Percentiles rank a stretch among this genome's conserved stretches.
phyloP scores from a whole-genome alignment of 345 rosid genomes.

The Gossypium australe region DNA sequence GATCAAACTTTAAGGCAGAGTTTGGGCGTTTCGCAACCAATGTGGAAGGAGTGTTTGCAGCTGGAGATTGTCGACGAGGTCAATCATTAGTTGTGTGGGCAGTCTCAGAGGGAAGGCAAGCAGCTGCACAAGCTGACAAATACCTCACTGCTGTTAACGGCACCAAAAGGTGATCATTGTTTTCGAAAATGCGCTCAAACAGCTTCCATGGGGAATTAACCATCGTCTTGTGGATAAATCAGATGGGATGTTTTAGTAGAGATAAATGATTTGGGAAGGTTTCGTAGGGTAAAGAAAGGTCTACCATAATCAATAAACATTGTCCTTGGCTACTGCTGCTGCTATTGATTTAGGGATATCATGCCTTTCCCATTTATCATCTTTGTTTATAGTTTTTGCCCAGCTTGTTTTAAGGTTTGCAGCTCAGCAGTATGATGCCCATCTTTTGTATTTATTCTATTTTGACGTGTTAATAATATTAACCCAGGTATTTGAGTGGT shows the following conservation, averaged over 20 bases:
- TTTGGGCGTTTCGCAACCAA: slow-evolving; percentile 78
- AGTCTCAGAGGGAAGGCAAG: slow-evolving; percentile 92
- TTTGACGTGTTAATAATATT: no score
- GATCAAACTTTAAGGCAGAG: slow-evolving; percentile 91
- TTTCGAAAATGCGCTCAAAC: no score
- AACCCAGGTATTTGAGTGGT: no score
- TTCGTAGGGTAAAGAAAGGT: slow-evolving; percentile 9
- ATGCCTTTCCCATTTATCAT: no score
- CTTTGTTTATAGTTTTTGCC: no score
- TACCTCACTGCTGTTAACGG: slow-evolving; percentile 34
- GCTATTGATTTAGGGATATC: slow-evolving; percentile 13
- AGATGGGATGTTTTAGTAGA: no score
- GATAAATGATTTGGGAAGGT: no score
- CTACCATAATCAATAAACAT: slow-evolving; percentile 20
- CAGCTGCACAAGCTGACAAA: slow-evolving; percentile 79
- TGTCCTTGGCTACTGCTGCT: slow-evolving; percentile 9
- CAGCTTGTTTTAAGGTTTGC: no score
- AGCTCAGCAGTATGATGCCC: no score
- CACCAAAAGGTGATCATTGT: neutral
- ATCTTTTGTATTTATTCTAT: no score
- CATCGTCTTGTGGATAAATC: no score
- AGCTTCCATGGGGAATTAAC: no score
- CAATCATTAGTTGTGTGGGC: slow-evolving; percentile 99
- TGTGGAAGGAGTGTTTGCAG: slow-evolving; percentile 88
- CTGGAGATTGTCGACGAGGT: slow-evolving; percentile 97